Conservation (phyloP, 192 early-diverging fungal species). For the Coemansia interrupta region DNA sequence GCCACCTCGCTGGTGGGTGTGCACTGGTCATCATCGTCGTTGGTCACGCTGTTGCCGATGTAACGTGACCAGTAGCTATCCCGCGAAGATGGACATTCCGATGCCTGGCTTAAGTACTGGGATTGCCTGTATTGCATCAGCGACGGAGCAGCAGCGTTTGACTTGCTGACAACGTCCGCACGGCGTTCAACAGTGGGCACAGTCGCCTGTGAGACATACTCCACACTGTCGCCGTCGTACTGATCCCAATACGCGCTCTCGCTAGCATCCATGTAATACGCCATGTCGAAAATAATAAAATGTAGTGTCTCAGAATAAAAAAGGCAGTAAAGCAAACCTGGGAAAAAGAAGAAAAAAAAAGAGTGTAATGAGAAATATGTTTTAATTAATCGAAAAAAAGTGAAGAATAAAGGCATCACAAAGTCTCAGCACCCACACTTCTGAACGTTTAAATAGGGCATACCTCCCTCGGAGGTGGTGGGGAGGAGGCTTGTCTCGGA, state of each 20-base stretch:
- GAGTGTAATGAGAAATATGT: neutral
- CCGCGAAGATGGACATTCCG: slow-evolving; percentile 18
- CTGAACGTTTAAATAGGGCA: no score
- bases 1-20: slow-evolving; percentile 11
- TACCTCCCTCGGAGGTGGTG: no score
- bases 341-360: neutral
- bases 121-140: slow-evolving; percentile 1
- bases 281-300: neutral
- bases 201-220: slow-evolving; percentile 10
- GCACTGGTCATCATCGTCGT: slow-evolving; percentile 5
- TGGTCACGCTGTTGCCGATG: slow-evolving; percentile 7
- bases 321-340: neutral
- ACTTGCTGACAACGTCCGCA: neutral
- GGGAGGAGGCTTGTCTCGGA: no score
- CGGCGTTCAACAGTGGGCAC: neutral
- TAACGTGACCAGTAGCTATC: slow-evolving; percentile 53
- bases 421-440: no score
- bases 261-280: slow-evolving; percentile 10
- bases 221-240: slow-evolving; percentile 21
- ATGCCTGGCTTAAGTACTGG: neutral
- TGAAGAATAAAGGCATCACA: neutral
- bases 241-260: slow-evolving; percentile 48
- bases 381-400: neutral
- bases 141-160: neutral
- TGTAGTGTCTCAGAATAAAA: neutral